phyloP scores from a whole-genome alignment of 345 rosid species.

The Bruguiera gymnorhiza region DNA sequence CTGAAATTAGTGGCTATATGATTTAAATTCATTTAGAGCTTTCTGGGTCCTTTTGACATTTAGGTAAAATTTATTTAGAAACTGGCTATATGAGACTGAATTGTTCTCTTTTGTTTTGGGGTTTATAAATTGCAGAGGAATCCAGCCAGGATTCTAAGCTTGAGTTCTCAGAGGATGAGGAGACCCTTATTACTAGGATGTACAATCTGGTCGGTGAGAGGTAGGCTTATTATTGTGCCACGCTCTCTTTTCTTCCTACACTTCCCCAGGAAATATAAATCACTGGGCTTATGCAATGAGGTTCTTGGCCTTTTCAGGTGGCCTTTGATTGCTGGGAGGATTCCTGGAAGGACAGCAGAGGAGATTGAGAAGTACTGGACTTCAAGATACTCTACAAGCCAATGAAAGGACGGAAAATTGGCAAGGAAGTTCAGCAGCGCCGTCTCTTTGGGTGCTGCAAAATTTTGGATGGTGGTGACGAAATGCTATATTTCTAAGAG shows the following conservation, averaged over 20 bases:
- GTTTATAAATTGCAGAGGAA: slow-evolving; percentile 28
- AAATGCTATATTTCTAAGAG: no score
- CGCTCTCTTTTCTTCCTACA: not conserved
- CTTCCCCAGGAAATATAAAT: not conserved
- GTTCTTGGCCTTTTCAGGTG: slow-evolving; percentile 30
- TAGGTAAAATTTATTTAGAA: not conserved
- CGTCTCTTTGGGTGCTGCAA: not conserved
- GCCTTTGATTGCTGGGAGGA: slow-evolving; percentile 55
- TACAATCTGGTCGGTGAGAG: slow-evolving; percentile 53
- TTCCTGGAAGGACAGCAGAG: slow-evolving; percentile 56
- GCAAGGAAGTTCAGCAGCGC: not conserved
- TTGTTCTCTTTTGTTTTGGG: not conserved
- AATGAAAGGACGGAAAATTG: slow-evolving; percentile 2
- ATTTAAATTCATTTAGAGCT: not conserved
- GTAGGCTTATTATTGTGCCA: slow-evolving; percentile 20
- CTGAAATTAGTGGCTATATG: no score
- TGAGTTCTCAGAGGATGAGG: slow-evolving; percentile 52
- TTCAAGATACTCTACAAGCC: slow-evolving; percentile 36
- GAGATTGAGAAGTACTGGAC: slow-evolving; percentile 60
- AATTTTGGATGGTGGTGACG: slow-evolving; percentile 9
- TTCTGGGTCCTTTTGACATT: not conserved
- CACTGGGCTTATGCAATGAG: not conserved
- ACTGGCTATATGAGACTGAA: not conserved
- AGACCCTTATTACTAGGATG: slow-evolving; percentile 48
- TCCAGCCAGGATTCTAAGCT: slow-evolving; percentile 33